These are phyloP conservation scores for Ilyonectria mors-panacis DNA, from an alignment of 2,329 filamentous ascomycete species.

Conservation along the genomic window DNA sequence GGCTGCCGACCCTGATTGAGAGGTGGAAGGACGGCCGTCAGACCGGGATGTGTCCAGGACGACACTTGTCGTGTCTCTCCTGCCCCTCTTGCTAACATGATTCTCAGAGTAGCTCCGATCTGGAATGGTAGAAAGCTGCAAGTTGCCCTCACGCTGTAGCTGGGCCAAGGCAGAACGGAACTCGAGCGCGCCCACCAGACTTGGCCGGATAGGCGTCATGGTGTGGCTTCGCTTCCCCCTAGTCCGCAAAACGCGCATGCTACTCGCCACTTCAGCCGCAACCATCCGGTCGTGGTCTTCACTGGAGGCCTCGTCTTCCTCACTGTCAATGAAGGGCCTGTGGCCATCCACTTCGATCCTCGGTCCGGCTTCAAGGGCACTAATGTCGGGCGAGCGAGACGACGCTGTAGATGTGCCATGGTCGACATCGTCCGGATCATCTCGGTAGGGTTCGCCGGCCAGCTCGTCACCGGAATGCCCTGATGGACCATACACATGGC, in stretches of 20 bases:
- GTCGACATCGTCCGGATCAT: constrained; percentile 63
- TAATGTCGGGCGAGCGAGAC: constrained; percentile 55
- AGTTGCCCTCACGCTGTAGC: constrained; percentile 84
- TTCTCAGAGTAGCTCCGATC: constrained; percentile 68
- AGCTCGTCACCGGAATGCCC: constrained; percentile 68
- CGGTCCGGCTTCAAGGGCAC: constrained; percentile 60
- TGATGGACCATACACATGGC: constrained; percentile 76
- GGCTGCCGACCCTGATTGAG: constrained; percentile 14
- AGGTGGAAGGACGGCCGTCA: constrained; percentile 23
- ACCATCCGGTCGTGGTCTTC: constrained; percentile 74
- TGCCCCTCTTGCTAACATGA: constrained; percentile 43
- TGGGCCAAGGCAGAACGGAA: constrained; percentile 94
- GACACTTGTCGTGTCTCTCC: constrained; percentile 49
- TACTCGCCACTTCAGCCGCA: constrained; percentile 88
- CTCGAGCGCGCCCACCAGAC: constrained; percentile 92
- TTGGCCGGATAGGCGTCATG: constrained; percentile 89
- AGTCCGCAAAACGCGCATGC: constrained; percentile 89
- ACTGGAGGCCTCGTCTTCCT: constrained; percentile 63
- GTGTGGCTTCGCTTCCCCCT: constrained; percentile 77
- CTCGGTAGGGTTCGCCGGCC: constrained; percentile 72
- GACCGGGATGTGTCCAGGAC: constrained; percentile 37
- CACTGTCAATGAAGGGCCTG: constrained; percentile 53
- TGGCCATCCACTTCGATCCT: constrained; percentile 63
- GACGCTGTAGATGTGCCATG: constrained; percentile 36
- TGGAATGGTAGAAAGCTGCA: constrained; percentile 78